Evolutionary conservation across 495 filamentous ascomycete species (phyloP).

Genomic region (Talaromyces trachyspermus): DNA sequence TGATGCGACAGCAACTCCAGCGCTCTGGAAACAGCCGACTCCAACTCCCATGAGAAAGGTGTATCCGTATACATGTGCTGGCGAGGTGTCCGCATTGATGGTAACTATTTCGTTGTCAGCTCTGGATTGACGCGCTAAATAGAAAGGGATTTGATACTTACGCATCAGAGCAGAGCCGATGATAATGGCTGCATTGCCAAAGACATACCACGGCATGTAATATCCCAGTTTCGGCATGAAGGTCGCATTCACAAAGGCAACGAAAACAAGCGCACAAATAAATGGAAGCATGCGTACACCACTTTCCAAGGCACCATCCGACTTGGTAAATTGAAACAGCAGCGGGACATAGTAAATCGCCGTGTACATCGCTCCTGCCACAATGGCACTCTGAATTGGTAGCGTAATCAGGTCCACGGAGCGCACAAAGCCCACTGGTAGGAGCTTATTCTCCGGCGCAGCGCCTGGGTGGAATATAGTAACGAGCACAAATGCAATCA

Average conservation of each 20-base stretch:
- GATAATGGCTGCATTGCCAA: conserved; percentile 35
- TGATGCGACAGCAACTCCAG: conserved; percentile 48
- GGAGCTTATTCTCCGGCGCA: too few species aligned
- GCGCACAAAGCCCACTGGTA: too few species aligned
- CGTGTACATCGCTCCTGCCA: too few species aligned
- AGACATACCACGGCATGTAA: conserved; percentile 51
- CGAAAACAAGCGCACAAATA: conserved; percentile 16
- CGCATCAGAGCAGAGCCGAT: conserved; percentile 42
- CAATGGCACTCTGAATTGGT: too few species aligned
- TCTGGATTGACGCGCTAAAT: background rate
- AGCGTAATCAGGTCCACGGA: too few species aligned
- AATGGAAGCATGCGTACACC: conserved; percentile 31
- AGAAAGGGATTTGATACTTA: conserved; percentile 41
- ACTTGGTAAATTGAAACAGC: conserved; percentile 40
- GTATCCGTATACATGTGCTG: conserved; percentile 8
- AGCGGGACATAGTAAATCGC: conserved; percentile 50
- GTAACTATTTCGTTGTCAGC: background rate
- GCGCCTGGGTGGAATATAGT: too few species aligned
- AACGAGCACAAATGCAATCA: too few species aligned
- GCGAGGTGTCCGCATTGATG: conserved; percentile 16
- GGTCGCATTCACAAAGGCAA: conserved; percentile 29
- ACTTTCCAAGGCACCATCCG: conserved; percentile 24
- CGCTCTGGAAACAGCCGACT: conserved; percentile 42
- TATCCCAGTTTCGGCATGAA: conserved; percentile 36
- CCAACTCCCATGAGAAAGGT: conserved; percentile 47